phyloP scores from a whole-genome alignment of 179 eudicot genomes.

The Patellifolia procumbens region DNA sequence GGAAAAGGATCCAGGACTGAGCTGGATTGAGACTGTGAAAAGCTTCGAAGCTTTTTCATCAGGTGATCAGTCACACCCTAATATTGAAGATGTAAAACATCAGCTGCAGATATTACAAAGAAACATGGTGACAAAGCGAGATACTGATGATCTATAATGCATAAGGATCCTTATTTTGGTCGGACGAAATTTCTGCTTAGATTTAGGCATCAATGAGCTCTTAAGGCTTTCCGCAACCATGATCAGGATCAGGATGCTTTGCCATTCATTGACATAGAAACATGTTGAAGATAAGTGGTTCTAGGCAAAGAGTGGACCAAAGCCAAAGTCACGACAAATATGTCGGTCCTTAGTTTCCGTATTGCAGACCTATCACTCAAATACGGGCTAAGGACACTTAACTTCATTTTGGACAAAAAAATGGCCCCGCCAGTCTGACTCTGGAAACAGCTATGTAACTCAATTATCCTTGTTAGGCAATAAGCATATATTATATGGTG shows the following conservation, averaged over 20 bases:
- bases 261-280: neutral
- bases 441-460: neutral
- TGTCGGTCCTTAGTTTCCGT: neutral
- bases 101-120: conserved; percentile 44
- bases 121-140: conserved; percentile 35
- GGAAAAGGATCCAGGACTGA: conserved; percentile 81
- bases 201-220: neutral
- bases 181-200: neutral
- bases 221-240: neutral
- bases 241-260: neutral
- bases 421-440: neutral
- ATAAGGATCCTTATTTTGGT: neutral
- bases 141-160: conserved; percentile 25
- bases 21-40: conserved; percentile 68
- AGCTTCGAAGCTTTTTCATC: conserved; percentile 58
- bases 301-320: neutral
- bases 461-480: no score
- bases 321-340: neutral
- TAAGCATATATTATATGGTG: neutral
- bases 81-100: conserved; percentile 47
- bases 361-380: neutral
- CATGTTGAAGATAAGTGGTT: conserved; percentile 3
- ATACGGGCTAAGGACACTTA: neutral
- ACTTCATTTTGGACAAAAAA: neutral
- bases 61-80: conserved; percentile 59